A percentile compares a stretch with the other conserved stretches of the same genome.
Evolutionary conservation across 2,329 filamentous ascomycete genomes (phyloP).

Genomic region (Neopestalotiopsis clavispora): DNA sequence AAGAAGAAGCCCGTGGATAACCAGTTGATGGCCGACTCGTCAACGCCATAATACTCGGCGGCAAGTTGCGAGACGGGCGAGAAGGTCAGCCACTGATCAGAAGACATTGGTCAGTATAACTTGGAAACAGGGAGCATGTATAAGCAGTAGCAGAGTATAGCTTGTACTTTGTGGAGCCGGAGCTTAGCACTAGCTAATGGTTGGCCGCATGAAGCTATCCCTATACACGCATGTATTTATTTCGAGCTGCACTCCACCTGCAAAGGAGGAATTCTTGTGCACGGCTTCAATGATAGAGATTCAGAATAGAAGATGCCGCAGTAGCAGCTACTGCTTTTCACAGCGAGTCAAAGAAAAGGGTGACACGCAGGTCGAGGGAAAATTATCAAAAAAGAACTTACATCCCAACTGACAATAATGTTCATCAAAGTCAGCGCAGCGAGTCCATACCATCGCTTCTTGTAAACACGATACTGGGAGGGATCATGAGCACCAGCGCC

Average conservation of each 20-base stretch:
- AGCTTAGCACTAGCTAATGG: background rate
- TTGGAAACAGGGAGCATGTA: background rate
- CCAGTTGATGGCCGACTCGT: conserved; percentile 86
- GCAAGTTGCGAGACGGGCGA: conserved; percentile 79
- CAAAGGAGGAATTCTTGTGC: no score
- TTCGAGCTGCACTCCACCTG: background rate
- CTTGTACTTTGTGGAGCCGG: background rate
- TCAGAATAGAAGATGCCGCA: no score
- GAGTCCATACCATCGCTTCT: conserved; percentile 87
- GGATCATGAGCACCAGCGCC: conserved; percentile 21
- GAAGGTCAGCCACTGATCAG: conserved; percentile 83
- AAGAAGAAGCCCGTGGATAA: conserved; percentile 87
- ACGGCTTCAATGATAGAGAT: no score
- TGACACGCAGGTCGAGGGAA: no score
- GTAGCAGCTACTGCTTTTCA: no score
- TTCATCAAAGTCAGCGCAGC: conserved; percentile 85
- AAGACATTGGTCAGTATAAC: background rate
- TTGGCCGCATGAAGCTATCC: no score
- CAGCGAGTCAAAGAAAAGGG: no score
- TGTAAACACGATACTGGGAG: conserved; percentile 59
- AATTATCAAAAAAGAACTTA: conserved; percentile 54
- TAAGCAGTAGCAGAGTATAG: background rate
- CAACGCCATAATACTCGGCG: conserved; percentile 76
- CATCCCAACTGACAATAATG: conserved; percentile 93
- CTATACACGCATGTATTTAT: background rate